Conservation (phyloP, 306 rosid genomes). For the Cicer bijugum region DNA sequence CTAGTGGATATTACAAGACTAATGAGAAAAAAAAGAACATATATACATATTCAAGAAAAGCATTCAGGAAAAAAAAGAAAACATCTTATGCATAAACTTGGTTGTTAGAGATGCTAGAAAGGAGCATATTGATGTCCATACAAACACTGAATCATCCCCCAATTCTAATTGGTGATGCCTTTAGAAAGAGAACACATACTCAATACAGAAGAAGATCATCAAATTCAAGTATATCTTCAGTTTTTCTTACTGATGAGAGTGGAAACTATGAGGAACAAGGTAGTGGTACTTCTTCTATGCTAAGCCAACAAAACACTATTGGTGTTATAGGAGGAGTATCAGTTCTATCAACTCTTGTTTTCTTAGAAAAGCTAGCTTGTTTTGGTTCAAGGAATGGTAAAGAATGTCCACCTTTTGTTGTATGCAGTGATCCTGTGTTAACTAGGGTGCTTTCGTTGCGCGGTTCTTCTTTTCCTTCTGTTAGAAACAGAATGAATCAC, state of each 20-base stretch:
- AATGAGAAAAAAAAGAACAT: not conserved
- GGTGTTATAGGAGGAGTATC: conserved; percentile 85
- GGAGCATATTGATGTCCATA: conserved; percentile 49
- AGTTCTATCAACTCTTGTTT: conserved; percentile 69
- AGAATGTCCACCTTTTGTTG: conserved; percentile 76
- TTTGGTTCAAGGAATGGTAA: conserved; percentile 69
- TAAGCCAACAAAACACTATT: conserved; percentile 69
- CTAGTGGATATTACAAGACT: conserved; percentile 18
- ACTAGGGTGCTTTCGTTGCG: conserved; percentile 51
- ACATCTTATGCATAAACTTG: not conserved
- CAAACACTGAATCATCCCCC: conserved; percentile 46
- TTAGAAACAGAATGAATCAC: conserved; percentile 38
- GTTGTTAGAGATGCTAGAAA: conserved; percentile 45
- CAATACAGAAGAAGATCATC: conserved; percentile 43
- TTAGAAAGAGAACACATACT: conserved; percentile 41
- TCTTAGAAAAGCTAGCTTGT: conserved; percentile 83
- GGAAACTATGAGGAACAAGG: conserved; percentile 44
- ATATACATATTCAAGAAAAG: conserved; percentile 23
- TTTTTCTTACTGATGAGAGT: conserved; percentile 52
- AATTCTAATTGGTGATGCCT: conserved; percentile 43
- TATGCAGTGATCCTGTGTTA: conserved; percentile 69
- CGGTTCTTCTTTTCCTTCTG: conserved; percentile 49
- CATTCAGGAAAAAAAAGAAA: not conserved
- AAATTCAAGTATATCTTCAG: conserved; percentile 51
- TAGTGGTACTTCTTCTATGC: conserved; percentile 40